Conservation (phyloP, 352 stramenopile genomes). For the Phytophthora idaei region DNA sequence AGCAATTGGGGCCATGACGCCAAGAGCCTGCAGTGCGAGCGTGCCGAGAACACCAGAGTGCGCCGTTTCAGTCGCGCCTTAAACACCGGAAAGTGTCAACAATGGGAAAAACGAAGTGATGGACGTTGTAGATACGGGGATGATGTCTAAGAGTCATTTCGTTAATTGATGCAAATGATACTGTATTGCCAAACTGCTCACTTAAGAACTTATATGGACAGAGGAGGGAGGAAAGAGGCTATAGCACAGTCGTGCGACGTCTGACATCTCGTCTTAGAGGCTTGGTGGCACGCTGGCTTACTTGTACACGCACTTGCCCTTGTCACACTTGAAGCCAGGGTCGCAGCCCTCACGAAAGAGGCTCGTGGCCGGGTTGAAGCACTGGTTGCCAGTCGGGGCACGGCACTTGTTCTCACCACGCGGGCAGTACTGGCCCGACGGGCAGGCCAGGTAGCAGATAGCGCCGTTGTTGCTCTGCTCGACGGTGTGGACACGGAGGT, state of each 20-base stretch:
- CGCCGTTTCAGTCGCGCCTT: no score
- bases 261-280: constrained; percentile 2
- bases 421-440: constrained; percentile 30
- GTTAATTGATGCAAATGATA: not conserved
- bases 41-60: no score
- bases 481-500: constrained; percentile 36
- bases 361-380: constrained; percentile 44
- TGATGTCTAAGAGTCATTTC: no score
- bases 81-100: no score
- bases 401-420: constrained; percentile 26
- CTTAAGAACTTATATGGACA: constrained; percentile 16
- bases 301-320: constrained; percentile 39
- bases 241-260: constrained; percentile 3
- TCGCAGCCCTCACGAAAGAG: constrained; percentile 26
- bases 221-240: constrained; percentile 3
- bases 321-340: constrained; percentile 37
- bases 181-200: constrained; percentile 19
- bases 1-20: no score
- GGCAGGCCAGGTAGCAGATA: constrained; percentile 31
- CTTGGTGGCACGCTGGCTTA: constrained; percentile 12
- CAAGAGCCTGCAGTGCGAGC: no score
- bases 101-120: no score
- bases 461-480: constrained; percentile 15
- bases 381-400: constrained; percentile 14
- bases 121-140: no score